Percentiles rank a stretch among this genome's conserved stretches.
Conservation (phyloP, 345 rosid genomes). For the thale cress (Arabidopsis thaliana) region DNA sequence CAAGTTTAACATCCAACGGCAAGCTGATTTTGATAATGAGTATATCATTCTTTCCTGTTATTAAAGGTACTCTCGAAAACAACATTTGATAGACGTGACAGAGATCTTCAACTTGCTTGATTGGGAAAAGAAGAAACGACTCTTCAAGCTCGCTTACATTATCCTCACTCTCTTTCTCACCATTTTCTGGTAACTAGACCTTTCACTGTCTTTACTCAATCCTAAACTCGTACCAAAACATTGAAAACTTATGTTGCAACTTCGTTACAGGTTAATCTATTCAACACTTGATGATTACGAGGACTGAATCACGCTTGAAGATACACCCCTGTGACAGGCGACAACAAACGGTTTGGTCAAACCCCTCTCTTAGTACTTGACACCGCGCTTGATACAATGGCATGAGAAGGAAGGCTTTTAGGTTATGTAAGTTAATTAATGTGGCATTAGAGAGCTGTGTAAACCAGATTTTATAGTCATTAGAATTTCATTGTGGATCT, state of each 20-base stretch:
- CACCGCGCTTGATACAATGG: neutral
- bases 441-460: neutral
- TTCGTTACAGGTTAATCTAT: conserved; percentile 59
- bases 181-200: conserved; percentile 68
- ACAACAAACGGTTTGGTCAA: neutral
- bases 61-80: conserved; percentile 60
- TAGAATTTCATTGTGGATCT: neutral
- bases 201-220: neutral
- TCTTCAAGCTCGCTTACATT: conserved; percentile 81
- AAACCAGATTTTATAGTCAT: conserved; percentile 9
- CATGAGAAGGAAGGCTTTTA: conserved; percentile 8
- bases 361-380: neutral
- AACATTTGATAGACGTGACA: conserved; percentile 87
- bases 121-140: conserved; percentile 90
- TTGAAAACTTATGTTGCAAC: conserved; percentile 3
- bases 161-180: conserved; percentile 70
- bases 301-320: conserved; percentile 20
- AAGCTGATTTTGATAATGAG: neutral
- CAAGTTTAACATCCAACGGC: neutral
- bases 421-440: conserved; percentile 1
- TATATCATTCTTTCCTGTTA: conserved; percentile 3
- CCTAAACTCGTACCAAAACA: neutral
- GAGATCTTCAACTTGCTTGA: conserved; percentile 89
- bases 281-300: conserved; percentile 51
- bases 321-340: neutral